A percentile compares a stretch with the other conserved stretches of the same genome.
Evolutionary conservation across 208 protist genomes (phyloP).

Genomic region (Wallacemonas sp.): DNA sequence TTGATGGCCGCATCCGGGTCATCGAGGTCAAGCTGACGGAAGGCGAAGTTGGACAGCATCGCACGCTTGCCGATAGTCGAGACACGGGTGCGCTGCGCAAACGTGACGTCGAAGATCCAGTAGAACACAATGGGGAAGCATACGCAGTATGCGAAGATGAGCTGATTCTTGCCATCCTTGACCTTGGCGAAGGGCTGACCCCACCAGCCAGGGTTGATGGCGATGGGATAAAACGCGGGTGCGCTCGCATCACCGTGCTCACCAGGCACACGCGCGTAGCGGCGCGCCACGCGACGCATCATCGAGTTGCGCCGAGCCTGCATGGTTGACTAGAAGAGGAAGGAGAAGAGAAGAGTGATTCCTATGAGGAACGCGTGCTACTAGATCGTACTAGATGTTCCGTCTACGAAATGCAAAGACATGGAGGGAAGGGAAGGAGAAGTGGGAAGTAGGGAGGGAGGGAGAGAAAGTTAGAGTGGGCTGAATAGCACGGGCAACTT

Average conservation of each 20-base stretch:
- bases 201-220: conserved; percentile 90
- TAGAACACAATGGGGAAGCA: conserved; percentile 79
- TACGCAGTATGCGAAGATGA: conserved; percentile 66
- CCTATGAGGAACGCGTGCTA: no score
- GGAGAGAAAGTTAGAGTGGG: neutral
- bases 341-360: neutral
- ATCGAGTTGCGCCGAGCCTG: conserved; percentile 84
- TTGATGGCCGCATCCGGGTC: conserved; percentile 91
- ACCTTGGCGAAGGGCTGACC: conserved; percentile 89
- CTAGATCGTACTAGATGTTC: no score
- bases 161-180: conserved; percentile 70
- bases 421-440: neutral
- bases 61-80: conserved; percentile 76
- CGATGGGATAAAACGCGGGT: conserved; percentile 87
- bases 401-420: no score
- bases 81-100: conserved; percentile 76
- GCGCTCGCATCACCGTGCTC: conserved; percentile 78
- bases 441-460: neutral
- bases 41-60: conserved; percentile 78
- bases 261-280: conserved; percentile 84
- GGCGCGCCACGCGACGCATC: conserved; percentile 79
- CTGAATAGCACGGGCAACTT: neutral
- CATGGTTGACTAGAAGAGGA: conserved; percentile 30
- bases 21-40: conserved; percentile 83
- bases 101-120: conserved; percentile 73